These are phyloP conservation scores for Plasmodium coatneyi DNA, from an alignment of 169 alveolate species.

Conservation along the genomic window DNA sequence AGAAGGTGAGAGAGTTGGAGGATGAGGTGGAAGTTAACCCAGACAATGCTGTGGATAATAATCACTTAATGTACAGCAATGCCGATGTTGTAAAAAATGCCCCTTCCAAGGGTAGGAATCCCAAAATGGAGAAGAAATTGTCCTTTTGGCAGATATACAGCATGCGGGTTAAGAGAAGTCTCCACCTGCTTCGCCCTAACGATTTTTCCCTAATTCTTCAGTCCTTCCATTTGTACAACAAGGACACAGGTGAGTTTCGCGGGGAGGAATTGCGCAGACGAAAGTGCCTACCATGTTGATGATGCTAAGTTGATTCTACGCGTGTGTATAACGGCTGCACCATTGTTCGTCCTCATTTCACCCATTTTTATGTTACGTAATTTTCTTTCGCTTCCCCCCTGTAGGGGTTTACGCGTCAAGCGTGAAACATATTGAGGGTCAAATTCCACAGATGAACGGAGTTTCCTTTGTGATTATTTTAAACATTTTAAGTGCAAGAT, in stretches of 20 bases:
- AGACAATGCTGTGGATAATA: background rate
- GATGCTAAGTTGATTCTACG: background rate
- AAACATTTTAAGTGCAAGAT: constrained; percentile 47
- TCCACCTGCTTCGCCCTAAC: constrained; percentile 13
- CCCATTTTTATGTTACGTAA: background rate
- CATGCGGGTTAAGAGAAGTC: constrained; percentile 47
- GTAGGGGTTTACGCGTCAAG: constrained; percentile 39
- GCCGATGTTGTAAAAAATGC: background rate
- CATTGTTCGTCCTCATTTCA: background rate
- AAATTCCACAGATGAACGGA: constrained; percentile 53
- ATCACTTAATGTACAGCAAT: background rate
- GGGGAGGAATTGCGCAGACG: background rate
- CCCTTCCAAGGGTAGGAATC: background rate
- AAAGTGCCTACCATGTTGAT: background rate
- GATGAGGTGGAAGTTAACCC: background rate
- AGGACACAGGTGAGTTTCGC: constrained; percentile 42
- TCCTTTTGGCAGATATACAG: constrained; percentile 74
- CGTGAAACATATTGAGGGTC: constrained; percentile 22
- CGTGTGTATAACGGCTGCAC: background rate
- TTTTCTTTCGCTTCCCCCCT: background rate
- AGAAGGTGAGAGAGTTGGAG: background rate
- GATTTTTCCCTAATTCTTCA: constrained; percentile 64
- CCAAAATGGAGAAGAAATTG: constrained; percentile 8
- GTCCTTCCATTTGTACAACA: constrained; percentile 60
- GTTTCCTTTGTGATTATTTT: constrained; percentile 41